Conservation (phyloP, 116 monocot species). For the Trichopus zeylanicus region DNA sequence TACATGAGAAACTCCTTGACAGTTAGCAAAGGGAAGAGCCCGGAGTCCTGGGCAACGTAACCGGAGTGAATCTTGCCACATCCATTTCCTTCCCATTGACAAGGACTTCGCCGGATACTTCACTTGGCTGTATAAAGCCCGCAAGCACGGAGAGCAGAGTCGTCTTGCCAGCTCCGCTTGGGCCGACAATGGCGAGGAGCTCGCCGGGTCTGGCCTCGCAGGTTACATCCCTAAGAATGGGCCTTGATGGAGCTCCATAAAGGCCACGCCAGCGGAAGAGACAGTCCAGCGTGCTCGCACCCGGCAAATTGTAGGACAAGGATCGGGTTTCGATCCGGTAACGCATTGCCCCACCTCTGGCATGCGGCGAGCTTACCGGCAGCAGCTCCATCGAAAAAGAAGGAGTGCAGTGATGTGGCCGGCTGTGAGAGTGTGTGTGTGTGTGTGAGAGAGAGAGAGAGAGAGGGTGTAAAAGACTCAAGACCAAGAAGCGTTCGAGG, state of each 20-base stretch:
- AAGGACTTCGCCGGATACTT: slow-evolving; percentile 45
- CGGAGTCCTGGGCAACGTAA: slow-evolving; percentile 83
- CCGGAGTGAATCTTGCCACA: slow-evolving; percentile 55
- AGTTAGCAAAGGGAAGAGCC: slow-evolving; percentile 77
- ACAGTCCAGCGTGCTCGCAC: not conserved
- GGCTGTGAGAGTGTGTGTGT: not conserved
- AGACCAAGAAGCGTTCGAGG: not conserved
- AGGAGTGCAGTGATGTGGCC: not conserved
- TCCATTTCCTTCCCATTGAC: slow-evolving; percentile 59
- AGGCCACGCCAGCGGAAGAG: not conserved
- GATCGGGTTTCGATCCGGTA: slow-evolving; percentile 59
- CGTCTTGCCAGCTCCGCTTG: slow-evolving; percentile 93
- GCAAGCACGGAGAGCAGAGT: slow-evolving; percentile 79
- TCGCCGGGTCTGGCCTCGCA: slow-evolving; percentile 73
- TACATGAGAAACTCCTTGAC: slow-evolving; percentile 73
- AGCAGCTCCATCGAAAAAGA: slow-evolving; percentile 15
- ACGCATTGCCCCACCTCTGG: slow-evolving; percentile 7
- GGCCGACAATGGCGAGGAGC: slow-evolving; percentile 78
- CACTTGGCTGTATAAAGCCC: slow-evolving; percentile 27
- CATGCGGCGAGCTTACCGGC: slow-evolving; percentile 2
- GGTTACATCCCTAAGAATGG: slow-evolving; percentile 45
- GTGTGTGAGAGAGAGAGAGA: not conserved
- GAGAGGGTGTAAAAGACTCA: not conserved
- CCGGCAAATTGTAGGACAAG: slow-evolving; percentile 40
- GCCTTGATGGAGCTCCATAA: not conserved